A percentile compares a stretch with the other conserved stretches of the same genome.
Evolutionary conservation across 2,329 filamentous ascomycete species (phyloP).

Genomic region (Pseudogymnoascus sp.): DNA sequence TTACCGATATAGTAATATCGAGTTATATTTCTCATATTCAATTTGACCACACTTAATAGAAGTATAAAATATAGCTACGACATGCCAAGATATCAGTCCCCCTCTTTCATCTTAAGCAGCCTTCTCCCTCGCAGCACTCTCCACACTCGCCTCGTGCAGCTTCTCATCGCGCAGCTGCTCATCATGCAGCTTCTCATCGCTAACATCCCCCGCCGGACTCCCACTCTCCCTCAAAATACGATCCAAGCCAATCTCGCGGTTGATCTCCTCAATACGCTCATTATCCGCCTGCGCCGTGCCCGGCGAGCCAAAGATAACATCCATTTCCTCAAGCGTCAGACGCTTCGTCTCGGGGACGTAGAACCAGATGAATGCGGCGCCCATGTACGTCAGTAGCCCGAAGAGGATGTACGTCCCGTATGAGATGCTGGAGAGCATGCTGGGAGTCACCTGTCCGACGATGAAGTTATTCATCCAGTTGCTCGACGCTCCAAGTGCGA

Average conservation of each 20-base stretch:
- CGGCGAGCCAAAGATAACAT: conserved; percentile 47
- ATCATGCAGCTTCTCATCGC: background rate
- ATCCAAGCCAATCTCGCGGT: conserved; percentile 58
- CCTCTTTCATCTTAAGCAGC: background rate
- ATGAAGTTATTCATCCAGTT: conserved; percentile 59
- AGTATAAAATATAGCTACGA: background rate
- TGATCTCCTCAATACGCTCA: conserved; percentile 62
- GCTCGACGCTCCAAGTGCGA: conserved; percentile 57
- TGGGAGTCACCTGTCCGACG: conserved; percentile 62
- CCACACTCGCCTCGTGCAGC: background rate
- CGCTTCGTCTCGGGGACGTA: conserved; percentile 48
- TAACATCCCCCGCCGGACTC: background rate
- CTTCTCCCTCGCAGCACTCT: background rate
- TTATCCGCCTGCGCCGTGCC: conserved; percentile 11
- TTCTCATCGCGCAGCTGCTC: conserved; percentile 1
- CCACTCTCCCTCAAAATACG: conserved; percentile 10
- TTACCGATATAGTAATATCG: background rate
- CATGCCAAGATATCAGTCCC: background rate
- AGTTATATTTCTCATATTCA: background rate
- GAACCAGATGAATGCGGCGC: conserved; percentile 47
- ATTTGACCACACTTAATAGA: background rate
- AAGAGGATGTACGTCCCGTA: conserved; percentile 70
- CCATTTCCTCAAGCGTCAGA: conserved; percentile 49
- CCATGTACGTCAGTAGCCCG: conserved; percentile 52
- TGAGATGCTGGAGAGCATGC: conserved; percentile 55